A percentile compares a stretch with the other conserved stretches of the same genome.
phyloP scores from a whole-genome alignment of 2,329 filamentous ascomycete genomes.

The Ilyonectria sp. region DNA sequence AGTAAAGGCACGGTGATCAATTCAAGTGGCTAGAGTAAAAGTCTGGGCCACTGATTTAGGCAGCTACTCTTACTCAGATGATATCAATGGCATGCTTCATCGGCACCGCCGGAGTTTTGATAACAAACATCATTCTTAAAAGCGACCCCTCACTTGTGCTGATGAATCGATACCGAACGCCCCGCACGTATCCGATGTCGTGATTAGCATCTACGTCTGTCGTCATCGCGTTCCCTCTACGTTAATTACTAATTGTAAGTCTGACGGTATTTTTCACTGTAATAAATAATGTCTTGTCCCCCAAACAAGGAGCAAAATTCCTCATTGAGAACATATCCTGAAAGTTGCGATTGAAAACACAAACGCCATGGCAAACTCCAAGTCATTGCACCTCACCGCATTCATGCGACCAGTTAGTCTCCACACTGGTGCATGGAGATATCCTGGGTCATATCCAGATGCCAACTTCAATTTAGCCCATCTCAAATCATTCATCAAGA shows the following conservation, averaged over 20 bases:
- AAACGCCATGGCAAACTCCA: slow-evolving; percentile 41
- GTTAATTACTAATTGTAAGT: slow-evolving; percentile 3
- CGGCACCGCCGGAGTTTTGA: neutral
- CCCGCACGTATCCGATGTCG: slow-evolving; percentile 36
- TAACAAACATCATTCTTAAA: neutral
- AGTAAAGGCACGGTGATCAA: too few relatives aligned
- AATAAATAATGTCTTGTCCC: neutral
- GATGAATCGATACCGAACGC: neutral
- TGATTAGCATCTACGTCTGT: slow-evolving; percentile 31
- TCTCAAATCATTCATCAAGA: slow-evolving; percentile 67
- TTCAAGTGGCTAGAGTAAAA: too few relatives aligned
- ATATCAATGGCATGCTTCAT: too few relatives aligned
- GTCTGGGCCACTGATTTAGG: too few relatives aligned
- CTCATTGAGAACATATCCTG: neutral
- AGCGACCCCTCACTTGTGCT: neutral
- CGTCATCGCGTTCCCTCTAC: slow-evolving; percentile 28
- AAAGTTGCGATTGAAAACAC: neutral
- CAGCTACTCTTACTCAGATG: too few relatives aligned
- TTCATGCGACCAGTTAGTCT: slow-evolving; percentile 72
- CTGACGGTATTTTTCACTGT: neutral
- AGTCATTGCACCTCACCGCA: slow-evolving; percentile 67
- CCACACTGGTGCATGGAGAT: slow-evolving; percentile 71
- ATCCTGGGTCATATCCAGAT: slow-evolving; percentile 68
- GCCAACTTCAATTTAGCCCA: slow-evolving; percentile 72
- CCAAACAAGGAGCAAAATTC: neutral